Percentiles rank a stretch among this genome's conserved stretches.
Conservation (phyloP, 1,284 basidiomycete species). For the Fistulinella cinereoalba region DNA sequence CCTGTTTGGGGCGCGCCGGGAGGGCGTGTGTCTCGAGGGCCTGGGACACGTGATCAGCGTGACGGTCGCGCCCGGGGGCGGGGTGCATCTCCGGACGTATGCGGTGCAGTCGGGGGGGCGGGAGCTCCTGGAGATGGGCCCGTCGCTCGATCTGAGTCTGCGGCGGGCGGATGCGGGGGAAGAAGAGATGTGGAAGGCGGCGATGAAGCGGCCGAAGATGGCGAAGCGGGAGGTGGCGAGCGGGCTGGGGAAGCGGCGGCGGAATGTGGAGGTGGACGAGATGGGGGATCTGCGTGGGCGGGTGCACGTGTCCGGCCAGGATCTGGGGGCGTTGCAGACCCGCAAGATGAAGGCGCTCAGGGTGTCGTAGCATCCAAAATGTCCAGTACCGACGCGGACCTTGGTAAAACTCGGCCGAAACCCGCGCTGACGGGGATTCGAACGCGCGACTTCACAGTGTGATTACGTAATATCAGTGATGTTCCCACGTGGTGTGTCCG, state of each 20-base stretch:
- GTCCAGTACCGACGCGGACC: no score
- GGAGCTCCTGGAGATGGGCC: slow-evolving; percentile 88
- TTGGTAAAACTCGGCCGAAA: no score
- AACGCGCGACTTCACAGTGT: not conserved
- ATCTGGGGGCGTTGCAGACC: slow-evolving; percentile 82
- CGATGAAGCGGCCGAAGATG: slow-evolving; percentile 83
- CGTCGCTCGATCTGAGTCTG: slow-evolving; percentile 81
- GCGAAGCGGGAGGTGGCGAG: slow-evolving; percentile 83
- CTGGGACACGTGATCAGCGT: slow-evolving; percentile 92
- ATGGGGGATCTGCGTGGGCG: slow-evolving; percentile 95
- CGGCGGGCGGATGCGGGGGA: slow-evolving; percentile 77
- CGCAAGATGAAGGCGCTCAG: slow-evolving; percentile 83
- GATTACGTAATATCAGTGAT: slow-evolving; percentile 18
- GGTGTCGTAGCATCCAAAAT: no score
- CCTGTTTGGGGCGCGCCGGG: slow-evolving; percentile 89
- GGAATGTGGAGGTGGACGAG: slow-evolving; percentile 95
- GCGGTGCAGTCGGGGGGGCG: slow-evolving; percentile 77
- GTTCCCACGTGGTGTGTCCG: not conserved
- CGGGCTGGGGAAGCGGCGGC: slow-evolving; percentile 88
- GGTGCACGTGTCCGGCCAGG: slow-evolving; percentile 89
- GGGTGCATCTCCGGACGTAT: slow-evolving; percentile 89
- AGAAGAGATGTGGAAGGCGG: slow-evolving; percentile 75
- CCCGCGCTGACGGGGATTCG: no score
- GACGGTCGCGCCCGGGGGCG: slow-evolving; percentile 66
- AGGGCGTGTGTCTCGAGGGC: slow-evolving; percentile 80